phyloP scores from a whole-genome alignment of 2,329 filamentous ascomycete species.

The Orbilia javanica region DNA sequence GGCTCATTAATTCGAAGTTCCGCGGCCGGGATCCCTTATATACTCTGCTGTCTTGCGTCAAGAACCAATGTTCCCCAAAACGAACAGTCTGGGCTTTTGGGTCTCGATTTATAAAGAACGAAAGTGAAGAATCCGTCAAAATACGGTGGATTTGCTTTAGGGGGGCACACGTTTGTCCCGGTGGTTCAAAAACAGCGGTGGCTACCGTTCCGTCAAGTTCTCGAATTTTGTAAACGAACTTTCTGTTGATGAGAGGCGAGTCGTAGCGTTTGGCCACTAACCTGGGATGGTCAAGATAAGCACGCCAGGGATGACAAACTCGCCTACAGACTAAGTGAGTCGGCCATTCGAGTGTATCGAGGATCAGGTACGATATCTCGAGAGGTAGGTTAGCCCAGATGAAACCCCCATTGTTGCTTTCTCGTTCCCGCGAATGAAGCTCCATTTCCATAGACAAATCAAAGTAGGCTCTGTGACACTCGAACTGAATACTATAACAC shows the following conservation, averaged over 20 bases:
- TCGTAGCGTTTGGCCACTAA: slow-evolving; percentile 14
- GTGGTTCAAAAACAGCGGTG: neutral
- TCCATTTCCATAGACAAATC: neutral
- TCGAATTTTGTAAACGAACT: slow-evolving; percentile 16
- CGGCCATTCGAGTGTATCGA: slow-evolving; percentile 39
- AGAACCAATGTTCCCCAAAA: slow-evolving; percentile 2
- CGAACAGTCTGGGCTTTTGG: neutral
- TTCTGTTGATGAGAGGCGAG: neutral
- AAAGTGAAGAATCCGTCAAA: slow-evolving; percentile 16
- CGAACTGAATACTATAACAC: too few species aligned
- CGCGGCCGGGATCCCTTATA: neutral
- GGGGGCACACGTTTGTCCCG: neutral
- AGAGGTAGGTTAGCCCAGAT: slow-evolving; percentile 30
- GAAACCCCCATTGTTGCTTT: neutral
- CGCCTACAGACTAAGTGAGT: slow-evolving; percentile 20
- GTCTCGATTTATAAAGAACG: slow-evolving; percentile 24
- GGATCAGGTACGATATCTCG: slow-evolving; percentile 36
- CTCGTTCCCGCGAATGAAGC: neutral
- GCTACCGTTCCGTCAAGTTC: neutral
- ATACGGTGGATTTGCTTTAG: slow-evolving; percentile 32
- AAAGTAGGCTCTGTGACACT: too few species aligned
- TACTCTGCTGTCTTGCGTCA: neutral
- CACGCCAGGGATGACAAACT: slow-evolving; percentile 35
- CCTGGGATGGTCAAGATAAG: slow-evolving; percentile 28
- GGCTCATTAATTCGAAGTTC: neutral